Evolutionary conservation across 2,329 filamentous ascomycete genomes (phyloP).

Genomic region (Verticillium tricorpus): DNA sequence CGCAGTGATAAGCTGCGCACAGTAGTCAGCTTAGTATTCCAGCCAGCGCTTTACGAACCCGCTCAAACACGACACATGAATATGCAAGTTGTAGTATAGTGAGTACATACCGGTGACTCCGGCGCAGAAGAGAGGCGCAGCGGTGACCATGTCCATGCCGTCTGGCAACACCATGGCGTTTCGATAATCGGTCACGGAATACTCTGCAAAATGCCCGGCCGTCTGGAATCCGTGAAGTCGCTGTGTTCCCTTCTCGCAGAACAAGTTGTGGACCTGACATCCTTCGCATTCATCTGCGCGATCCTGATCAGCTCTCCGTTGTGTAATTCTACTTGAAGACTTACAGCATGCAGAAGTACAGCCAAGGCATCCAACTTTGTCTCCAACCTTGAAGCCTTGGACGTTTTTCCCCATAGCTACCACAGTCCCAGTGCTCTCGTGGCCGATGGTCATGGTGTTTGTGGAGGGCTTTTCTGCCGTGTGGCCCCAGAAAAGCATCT

Average conservation of each 20-base stretch:
- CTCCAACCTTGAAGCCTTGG: constrained; percentile 36
- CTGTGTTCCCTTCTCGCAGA: constrained; percentile 31
- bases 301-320: constrained; percentile 25
- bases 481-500: constrained; percentile 15
- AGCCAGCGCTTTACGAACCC: not conserved
- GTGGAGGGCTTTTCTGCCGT: constrained; percentile 15
- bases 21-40: not conserved
- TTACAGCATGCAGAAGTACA: constrained; percentile 12
- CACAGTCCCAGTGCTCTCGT: constrained; percentile 43
- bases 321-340: not conserved
- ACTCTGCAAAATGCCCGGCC: constrained; percentile 43
- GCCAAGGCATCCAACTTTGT: constrained; percentile 38
- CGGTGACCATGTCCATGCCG: constrained; percentile 24
- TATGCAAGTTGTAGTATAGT: not conserved
- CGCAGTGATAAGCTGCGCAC: constrained; percentile 29
- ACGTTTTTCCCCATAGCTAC: constrained; percentile 23
- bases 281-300: constrained; percentile 41
- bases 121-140: constrained; percentile 43
- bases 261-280: constrained; percentile 37
- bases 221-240: constrained; percentile 35
- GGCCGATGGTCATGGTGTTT: constrained; percentile 27
- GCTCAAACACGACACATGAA: not conserved
- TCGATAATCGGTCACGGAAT: constrained; percentile 38
- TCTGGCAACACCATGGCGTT: constrained; percentile 36
- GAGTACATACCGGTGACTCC: constrained; percentile 31